Evolutionary conservation across 2,329 filamentous ascomycete species (phyloP).

Genomic region (Penicillium sp.): DNA sequence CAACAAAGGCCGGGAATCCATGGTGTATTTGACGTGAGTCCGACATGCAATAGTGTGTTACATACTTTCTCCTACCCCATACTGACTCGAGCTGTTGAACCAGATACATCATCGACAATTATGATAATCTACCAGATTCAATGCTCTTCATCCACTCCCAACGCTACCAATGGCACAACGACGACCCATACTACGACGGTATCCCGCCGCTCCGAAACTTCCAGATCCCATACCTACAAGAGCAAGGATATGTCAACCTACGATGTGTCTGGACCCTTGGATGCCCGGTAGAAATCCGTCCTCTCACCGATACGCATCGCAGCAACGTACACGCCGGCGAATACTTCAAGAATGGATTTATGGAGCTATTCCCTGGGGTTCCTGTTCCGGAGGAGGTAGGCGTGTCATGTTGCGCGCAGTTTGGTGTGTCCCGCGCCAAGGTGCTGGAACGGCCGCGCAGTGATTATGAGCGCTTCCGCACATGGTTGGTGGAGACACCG

Average conservation of each 20-base stretch:
- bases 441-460: slow-evolving; percentile 45
- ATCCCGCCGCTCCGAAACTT: slow-evolving; percentile 49
- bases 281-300: slow-evolving; percentile 52
- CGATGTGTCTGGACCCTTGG: slow-evolving; percentile 54
- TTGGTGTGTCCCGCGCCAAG: slow-evolving; percentile 50
- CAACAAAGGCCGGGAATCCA: slow-evolving; percentile 45
- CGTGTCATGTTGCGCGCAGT: slow-evolving; percentile 56
- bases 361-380: slow-evolving; percentile 46
- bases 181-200: slow-evolving; percentile 53
- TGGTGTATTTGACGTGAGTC: slow-evolving; percentile 45
- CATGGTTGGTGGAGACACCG: slow-evolving; percentile 50
- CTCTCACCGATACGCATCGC: slow-evolving; percentile 42
- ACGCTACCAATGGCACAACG: slow-evolving; percentile 49
- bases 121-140: slow-evolving; percentile 40
- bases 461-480: slow-evolving; percentile 50
- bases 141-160: slow-evolving; percentile 43
- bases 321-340: slow-evolving; percentile 49
- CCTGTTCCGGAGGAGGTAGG: slow-evolving; percentile 47
- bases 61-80: background rate
- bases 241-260: slow-evolving; percentile 54
- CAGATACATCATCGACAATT: slow-evolving; percentile 46
- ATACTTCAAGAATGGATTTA: slow-evolving; percentile 50
- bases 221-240: slow-evolving; percentile 48
- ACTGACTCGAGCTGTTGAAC: slow-evolving; percentile 11
- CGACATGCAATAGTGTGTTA: background rate